Percentiles rank a stretch among this genome's conserved stretches.
These are phyloP conservation scores for Botrytis aclada DNA, from an alignment of 2,329 filamentous ascomycete species.

Conservation along the genomic window DNA sequence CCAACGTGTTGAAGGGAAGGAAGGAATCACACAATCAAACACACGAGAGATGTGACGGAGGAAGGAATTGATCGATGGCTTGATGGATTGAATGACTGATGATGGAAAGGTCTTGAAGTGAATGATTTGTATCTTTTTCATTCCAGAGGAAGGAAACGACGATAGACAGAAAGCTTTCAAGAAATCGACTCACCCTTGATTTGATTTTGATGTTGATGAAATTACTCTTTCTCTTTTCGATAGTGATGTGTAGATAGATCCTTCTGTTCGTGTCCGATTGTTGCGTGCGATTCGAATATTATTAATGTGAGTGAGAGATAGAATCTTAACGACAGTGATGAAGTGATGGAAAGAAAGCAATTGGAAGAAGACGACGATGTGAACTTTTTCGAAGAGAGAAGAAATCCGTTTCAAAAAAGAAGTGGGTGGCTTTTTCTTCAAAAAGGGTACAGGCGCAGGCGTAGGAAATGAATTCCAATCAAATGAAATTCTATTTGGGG, in stretches of 20 bases:
- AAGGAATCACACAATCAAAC: background rate
- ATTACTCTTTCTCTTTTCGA: constrained; percentile 1
- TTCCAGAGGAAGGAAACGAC: background rate
- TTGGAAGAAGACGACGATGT: background rate
- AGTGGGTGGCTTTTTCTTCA: constrained; percentile 16
- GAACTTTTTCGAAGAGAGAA: background rate
- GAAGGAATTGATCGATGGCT: background rate
- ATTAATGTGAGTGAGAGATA: background rate
- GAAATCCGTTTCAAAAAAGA: background rate
- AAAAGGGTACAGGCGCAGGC: background rate
- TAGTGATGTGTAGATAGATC: too few species aligned
- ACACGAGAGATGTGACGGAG: background rate
- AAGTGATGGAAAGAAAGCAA: constrained; percentile 8
- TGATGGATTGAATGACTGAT: background rate
- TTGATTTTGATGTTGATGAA: constrained; percentile 1
- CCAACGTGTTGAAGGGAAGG: background rate
- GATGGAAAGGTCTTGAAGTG: background rate
- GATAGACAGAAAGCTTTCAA: background rate
- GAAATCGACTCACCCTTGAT: constrained; percentile 11
- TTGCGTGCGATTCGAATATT: constrained; percentile 1
- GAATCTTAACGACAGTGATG: constrained; percentile 21
- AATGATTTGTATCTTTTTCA: background rate
- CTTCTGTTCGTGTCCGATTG: background rate
- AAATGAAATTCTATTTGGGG: background rate
- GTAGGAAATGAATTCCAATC: background rate